Evolutionary conservation across 225 moss, liverwort and hornwort genomes (phyloP).

Genomic region (Physcomitrellopsis africana): DNA sequence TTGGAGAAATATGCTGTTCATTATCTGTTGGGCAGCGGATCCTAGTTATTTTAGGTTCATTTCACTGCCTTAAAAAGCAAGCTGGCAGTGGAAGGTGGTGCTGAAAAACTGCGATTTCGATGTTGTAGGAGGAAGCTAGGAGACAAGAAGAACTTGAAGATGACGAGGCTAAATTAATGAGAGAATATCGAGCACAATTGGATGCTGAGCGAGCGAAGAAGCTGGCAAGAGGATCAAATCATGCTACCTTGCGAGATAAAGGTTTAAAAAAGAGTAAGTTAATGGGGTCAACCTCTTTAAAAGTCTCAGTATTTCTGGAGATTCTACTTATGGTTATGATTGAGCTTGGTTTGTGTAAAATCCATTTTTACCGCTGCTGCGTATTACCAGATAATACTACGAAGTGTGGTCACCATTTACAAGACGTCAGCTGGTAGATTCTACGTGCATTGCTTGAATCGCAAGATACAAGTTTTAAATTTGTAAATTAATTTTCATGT

Average conservation of each 20-base stretch:
- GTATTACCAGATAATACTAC: neutral
- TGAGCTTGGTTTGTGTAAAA: neutral
- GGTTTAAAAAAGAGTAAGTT: slow-evolving; percentile 68
- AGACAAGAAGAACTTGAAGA: slow-evolving; percentile 96
- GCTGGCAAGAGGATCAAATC: slow-evolving; percentile 94
- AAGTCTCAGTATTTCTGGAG: neutral
- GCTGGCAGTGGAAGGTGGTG: neutral
- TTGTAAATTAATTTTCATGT: slow-evolving; percentile 29
- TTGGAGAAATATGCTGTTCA: neutral
- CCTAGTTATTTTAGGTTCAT: neutral
- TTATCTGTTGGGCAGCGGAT: neutral
- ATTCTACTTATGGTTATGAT: slow-evolving; percentile 5
- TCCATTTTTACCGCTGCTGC: slow-evolving; percentile 6
- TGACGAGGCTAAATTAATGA: slow-evolving; percentile 94
- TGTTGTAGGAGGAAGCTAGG: slow-evolving; percentile 93
- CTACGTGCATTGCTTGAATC: slow-evolving; percentile 21
- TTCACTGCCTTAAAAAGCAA: neutral
- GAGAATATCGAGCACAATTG: slow-evolving; percentile 95
- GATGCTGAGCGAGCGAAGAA: slow-evolving; percentile 97
- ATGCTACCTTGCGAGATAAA: slow-evolving; percentile 79
- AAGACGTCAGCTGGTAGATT: slow-evolving; percentile 4
- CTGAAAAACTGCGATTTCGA: slow-evolving; percentile 11
- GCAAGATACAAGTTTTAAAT: slow-evolving; percentile 14
- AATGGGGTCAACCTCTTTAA: neutral
- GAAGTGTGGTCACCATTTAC: too few species aligned